phyloP scores from a whole-genome alignment of 768 basidiomycete species.

The Podaxis carcinomalis region DNA sequence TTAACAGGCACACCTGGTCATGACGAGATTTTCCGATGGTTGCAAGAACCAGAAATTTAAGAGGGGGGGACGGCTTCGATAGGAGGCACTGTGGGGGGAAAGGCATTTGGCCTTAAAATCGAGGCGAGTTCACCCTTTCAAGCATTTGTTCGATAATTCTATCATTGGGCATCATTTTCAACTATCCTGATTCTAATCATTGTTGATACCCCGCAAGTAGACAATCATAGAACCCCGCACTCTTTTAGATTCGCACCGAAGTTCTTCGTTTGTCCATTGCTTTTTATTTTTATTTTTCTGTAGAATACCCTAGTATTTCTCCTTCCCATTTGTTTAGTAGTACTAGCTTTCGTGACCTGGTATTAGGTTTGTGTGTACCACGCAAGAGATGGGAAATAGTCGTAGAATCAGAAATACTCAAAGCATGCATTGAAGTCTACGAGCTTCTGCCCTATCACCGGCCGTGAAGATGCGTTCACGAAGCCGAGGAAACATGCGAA shows the following conservation, averaged over 20 bases:
- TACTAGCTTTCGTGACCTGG: not conserved
- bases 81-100: no score
- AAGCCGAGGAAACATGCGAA: constrained; percentile 42
- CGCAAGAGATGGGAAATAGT: not conserved
- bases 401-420: not conserved
- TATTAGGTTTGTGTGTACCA: not conserved
- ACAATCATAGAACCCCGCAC: not conserved
- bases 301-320: not conserved
- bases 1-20: constrained; percentile 48
- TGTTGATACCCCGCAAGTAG: constrained; percentile 3
- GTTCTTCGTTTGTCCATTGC: not conserved
- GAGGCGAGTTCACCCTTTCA: not conserved
- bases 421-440: not conserved
- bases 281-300: not conserved
- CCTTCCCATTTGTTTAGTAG: not conserved
- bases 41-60: constrained; percentile 24
- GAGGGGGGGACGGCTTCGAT: not conserved
- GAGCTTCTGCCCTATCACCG: not conserved
- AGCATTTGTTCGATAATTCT: not conserved
- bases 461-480: not conserved
- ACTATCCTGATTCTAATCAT: not conserved
- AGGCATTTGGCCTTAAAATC: not conserved
- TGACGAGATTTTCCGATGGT: constrained; percentile 59
- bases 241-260: not conserved
- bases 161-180: not conserved